These are phyloP conservation scores for Papilionanthe hybrid DNA, from an alignment of 116 monocot genomes.

Conservation along the genomic window DNA sequence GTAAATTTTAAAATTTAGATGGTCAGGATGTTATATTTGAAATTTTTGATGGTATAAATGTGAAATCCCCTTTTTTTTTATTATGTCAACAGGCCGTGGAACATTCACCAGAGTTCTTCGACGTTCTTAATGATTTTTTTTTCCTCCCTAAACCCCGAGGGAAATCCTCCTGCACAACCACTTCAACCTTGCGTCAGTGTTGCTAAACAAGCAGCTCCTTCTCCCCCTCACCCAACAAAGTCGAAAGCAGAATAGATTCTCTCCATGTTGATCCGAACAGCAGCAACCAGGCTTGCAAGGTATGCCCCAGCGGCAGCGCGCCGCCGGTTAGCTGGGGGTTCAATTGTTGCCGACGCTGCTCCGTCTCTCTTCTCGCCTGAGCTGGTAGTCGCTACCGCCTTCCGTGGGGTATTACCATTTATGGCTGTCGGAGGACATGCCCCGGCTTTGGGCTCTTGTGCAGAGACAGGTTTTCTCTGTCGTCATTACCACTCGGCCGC, in stretches of 20 bases:
- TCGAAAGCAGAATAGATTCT: neutral
- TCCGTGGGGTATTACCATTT: neutral
- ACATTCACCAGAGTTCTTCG: neutral
- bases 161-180: neutral
- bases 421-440: neutral
- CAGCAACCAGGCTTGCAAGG: conserved; percentile 10
- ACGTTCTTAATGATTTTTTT: neutral
- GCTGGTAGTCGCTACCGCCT: neutral
- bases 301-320: neutral
- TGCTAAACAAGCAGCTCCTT: neutral
- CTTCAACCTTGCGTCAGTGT: neutral
- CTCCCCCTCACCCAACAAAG: neutral
- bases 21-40: no score
- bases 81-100: neutral
- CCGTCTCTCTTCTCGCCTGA: neutral
- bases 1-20: no score
- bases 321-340: neutral
- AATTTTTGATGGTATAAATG: no score
- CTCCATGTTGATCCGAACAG: conserved; percentile 14
- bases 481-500: conserved; percentile 16
- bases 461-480: neutral
- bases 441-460: neutral
- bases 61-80: no score
- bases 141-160: neutral
- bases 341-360: neutral